A percentile compares a stretch with the other conserved stretches of the same genome.
phyloP scores from a whole-genome alignment of 331 rosid genomes.

The Erythrophleum ivorense region DNA sequence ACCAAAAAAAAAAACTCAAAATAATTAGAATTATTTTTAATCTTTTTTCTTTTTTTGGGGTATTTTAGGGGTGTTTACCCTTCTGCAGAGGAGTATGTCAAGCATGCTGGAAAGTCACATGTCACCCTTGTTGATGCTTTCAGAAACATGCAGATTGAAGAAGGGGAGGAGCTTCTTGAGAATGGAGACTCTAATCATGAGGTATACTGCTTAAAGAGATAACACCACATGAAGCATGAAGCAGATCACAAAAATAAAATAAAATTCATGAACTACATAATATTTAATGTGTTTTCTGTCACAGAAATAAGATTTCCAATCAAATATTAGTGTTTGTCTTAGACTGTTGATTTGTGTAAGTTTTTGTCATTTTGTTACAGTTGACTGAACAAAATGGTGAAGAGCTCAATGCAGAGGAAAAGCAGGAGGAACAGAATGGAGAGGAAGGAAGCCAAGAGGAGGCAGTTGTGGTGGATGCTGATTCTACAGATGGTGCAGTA shows the following conservation, averaged over 20 bases:
- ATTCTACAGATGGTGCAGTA: conserved; percentile 90
- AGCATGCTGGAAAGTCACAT: conserved; percentile 71
- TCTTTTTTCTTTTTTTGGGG: conserved; percentile 24
- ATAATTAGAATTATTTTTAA: conserved; percentile 3
- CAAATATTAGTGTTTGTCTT: conserved; percentile 10
- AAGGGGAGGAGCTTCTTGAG: conserved; percentile 72
- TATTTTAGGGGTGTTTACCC: conserved; percentile 72
- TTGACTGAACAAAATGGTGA: conserved; percentile 41
- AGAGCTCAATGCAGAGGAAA: conserved; percentile 34
- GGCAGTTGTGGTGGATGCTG: conserved; percentile 91
- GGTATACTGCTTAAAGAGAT: conserved; percentile 51
- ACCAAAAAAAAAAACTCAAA: neutral
- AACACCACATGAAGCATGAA: conserved; percentile 21
- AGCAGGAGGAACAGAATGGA: conserved; percentile 49
- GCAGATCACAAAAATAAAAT: neutral
- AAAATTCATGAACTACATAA: conserved; percentile 18
- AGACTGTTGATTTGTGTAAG: conserved; percentile 30
- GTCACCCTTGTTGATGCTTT: conserved; percentile 86
- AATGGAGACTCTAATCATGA: conserved; percentile 82
- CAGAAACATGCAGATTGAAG: conserved; percentile 77
- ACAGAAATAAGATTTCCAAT: neutral
- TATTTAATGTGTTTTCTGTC: conserved; percentile 12
- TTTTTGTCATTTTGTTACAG: conserved; percentile 37
- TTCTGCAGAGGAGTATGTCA: conserved; percentile 74
- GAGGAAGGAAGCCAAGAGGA: conserved; percentile 94